phyloP scores from a whole-genome alignment of 2,329 filamentous ascomycete species.

The Tolypocladium tropicale region DNA sequence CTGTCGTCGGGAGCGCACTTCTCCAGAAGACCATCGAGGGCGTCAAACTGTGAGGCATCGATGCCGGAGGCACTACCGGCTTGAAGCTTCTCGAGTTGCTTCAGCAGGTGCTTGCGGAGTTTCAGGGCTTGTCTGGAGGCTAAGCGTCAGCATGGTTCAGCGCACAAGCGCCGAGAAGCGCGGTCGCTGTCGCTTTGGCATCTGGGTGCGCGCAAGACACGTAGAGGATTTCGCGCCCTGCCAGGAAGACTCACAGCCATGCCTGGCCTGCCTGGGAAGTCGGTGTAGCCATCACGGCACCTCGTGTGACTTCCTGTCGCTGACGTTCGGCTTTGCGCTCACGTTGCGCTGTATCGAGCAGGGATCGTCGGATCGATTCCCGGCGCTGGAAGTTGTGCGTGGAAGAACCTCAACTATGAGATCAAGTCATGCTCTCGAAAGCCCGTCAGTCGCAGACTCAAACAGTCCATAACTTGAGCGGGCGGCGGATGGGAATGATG shows the following conservation, averaged over 20 bases:
- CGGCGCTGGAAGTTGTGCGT: constrained; percentile 1
- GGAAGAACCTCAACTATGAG: constrained; percentile 13
- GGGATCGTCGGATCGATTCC: background rate
- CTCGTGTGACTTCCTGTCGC: background rate
- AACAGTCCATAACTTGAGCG: constrained; percentile 23
- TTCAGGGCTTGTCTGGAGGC: constrained; percentile 29
- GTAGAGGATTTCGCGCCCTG: background rate
- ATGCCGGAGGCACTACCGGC: constrained; percentile 22
- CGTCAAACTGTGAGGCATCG: constrained; percentile 32
- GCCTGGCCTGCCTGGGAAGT: constrained; percentile 21
- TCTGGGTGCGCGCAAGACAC: background rate
- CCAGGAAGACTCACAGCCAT: constrained; percentile 25
- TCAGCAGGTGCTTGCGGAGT: constrained; percentile 30
- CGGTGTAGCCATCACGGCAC: constrained; percentile 5
- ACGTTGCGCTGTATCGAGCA: background rate
- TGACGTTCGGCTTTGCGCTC: background rate
- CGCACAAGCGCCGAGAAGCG: background rate
- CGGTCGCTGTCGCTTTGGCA: background rate
- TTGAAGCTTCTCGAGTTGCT: constrained; percentile 32
- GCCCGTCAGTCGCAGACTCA: constrained; percentile 15
- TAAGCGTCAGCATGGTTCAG: constrained; percentile 3
- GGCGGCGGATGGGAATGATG: constrained; percentile 13
- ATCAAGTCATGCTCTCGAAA: constrained; percentile 24
- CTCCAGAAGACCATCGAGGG: constrained; percentile 31
- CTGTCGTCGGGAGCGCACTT: background rate